These are phyloP conservation scores for Neurospora tetraspora DNA, from an alignment of 495 filamentous ascomycete genomes.

Conservation along the genomic window DNA sequence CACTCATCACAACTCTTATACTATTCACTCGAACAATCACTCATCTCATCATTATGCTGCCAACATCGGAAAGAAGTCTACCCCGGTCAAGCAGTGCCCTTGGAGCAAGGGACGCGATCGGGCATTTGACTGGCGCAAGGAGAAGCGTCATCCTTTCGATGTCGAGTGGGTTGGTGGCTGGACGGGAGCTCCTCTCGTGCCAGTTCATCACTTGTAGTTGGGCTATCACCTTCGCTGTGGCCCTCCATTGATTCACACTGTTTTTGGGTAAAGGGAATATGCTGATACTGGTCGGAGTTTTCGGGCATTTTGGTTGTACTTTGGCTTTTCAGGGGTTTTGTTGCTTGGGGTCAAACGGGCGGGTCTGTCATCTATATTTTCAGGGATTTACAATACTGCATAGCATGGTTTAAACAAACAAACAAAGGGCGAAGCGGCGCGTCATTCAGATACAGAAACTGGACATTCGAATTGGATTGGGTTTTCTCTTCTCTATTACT, in stretches of 20 bases:
- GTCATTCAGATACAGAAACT: conserved; percentile 10
- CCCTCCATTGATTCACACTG: conserved; percentile 17
- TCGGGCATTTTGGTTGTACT: conserved; percentile 11
- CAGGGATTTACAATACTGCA: conserved; percentile 13
- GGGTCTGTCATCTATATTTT: conserved; percentile 11
- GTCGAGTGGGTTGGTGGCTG: conserved; percentile 87
- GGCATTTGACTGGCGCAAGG: conserved; percentile 55
- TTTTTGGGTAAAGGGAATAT: conserved; percentile 10
- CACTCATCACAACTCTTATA: conserved; percentile 14
- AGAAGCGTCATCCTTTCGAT: conserved; percentile 57
- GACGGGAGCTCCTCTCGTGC: conserved; percentile 25
- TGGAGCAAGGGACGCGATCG: conserved; percentile 39
- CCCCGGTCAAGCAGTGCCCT: conserved; percentile 32
- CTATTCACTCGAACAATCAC: conserved; percentile 16
- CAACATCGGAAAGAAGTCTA: conserved; percentile 14
- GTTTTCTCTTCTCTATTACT: conserved; percentile 4
- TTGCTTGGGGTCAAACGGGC: conserved; percentile 4
- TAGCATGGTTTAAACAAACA: conserved; percentile 26
- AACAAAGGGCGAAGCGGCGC: conserved; percentile 5
- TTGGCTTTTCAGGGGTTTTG: conserved; percentile 7
- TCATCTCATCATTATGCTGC: conserved; percentile 10
- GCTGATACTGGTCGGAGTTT: conserved; percentile 19
- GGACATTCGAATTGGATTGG: conserved; percentile 21
- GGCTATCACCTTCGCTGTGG: conserved; percentile 22
- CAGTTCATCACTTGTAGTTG: conserved; percentile 46